Evolutionary conservation across 805 yeast species (phyloP).

Genomic region (Komagataella pastoris): DNA sequence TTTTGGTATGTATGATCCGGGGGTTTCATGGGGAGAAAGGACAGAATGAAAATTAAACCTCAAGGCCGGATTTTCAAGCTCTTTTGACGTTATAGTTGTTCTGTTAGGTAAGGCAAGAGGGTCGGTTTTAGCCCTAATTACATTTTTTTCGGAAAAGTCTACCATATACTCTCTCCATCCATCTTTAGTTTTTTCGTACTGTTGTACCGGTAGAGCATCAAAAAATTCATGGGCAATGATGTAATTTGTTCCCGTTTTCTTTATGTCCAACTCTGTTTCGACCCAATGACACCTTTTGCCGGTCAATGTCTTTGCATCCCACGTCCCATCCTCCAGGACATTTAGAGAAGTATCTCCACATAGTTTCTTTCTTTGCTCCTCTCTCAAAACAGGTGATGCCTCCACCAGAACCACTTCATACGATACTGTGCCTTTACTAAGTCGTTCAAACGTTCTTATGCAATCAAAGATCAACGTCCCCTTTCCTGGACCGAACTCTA

Average conservation of each 20-base stretch:
- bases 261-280: not conserved
- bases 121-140: constrained; percentile 1
- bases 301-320: constrained; percentile 45
- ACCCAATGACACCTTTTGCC: constrained; percentile 29
- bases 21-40: constrained; percentile 44
- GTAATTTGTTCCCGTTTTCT: constrained; percentile 36
- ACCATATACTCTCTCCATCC: constrained; percentile 79
- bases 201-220: constrained; percentile 73
- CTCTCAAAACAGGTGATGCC: constrained; percentile 52
- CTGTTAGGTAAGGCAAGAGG: constrained; percentile 10
- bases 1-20: constrained; percentile 44
- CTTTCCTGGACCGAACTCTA: constrained; percentile 79
- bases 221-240: constrained; percentile 77
- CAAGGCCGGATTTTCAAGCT: not conserved
- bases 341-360: constrained; percentile 19
- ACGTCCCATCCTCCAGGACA: constrained; percentile 29
- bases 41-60: constrained; percentile 38
- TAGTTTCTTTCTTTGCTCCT: constrained; percentile 37
- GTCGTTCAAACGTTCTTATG: constrained; percentile 30
- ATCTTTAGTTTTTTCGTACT: constrained; percentile 42
- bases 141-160: constrained; percentile 27
- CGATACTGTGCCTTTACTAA: constrained; percentile 10
- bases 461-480: constrained; percentile 70
- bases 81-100: constrained; percentile 2
- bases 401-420: constrained; percentile 44